These are phyloP conservation scores for Perilla frutescens DNA, from an alignment of 257 asterid genomes.

Conservation along the genomic window DNA sequence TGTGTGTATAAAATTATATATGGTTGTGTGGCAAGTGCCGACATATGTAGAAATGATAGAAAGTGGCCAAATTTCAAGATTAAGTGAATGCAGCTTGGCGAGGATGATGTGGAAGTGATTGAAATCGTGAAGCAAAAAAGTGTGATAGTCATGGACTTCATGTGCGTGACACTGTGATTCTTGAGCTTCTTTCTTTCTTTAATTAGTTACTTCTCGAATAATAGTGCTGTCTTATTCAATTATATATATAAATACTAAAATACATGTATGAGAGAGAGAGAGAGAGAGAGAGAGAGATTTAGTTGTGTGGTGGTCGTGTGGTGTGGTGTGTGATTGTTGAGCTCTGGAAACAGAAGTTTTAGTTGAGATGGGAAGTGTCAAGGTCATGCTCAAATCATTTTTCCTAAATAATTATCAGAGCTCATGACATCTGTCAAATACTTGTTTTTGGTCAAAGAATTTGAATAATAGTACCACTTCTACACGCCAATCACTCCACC, in stretches of 20 bases:
- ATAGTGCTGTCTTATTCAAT: background rate
- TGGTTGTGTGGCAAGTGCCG: too few species aligned
- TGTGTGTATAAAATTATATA: too few species aligned
- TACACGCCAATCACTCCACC: slow-evolving; percentile 17
- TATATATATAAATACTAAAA: too few species aligned
- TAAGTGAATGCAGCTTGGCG: too few species aligned
- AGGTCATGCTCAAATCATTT: slow-evolving; percentile 9
- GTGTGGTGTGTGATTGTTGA: background rate
- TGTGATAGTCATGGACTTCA: slow-evolving; percentile 25
- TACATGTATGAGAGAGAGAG: background rate
- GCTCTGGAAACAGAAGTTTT: background rate
- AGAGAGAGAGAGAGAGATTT: background rate
- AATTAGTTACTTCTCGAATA: background rate
- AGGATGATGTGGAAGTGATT: background rate
- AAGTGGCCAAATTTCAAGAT: background rate
- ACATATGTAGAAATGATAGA: background rate
- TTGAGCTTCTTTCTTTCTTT: background rate
- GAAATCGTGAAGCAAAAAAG: slow-evolving; percentile 6
- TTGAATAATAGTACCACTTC: slow-evolving; percentile 16
- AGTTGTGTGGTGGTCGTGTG: background rate
- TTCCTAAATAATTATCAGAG: background rate
- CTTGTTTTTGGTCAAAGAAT: slow-evolving; percentile 20
- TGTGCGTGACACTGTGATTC: slow-evolving; percentile 24
- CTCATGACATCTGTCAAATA: slow-evolving; percentile 26
- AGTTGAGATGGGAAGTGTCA: slow-evolving; percentile 21